Base-by-base conservation (phyloP, 2,329 filamentous ascomycete species). In the Fusarium virguliforme region DNA sequence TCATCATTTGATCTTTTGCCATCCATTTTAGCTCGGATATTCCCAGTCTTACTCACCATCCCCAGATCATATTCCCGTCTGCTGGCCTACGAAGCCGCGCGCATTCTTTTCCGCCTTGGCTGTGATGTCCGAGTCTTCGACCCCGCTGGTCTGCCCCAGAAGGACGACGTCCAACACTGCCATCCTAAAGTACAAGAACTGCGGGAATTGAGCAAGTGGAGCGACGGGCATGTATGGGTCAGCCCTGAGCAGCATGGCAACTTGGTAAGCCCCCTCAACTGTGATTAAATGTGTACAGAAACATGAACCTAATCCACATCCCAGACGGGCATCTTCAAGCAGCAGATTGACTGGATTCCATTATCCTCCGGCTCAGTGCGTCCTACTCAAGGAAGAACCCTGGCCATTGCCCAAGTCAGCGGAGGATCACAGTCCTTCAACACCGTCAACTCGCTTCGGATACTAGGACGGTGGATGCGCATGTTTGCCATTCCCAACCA, bases 331-430 rank as follows among this genome's bases (percentile, higher is more conserved):
- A 87, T 91, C 0, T 92, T 92, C 83, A 92, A 92, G 70, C 90
- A 90, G 70, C 89, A 92, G 70, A 91, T 92, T 53, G 90, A 92
- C 77, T 92, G 90, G 90, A 90, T 92, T 40, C 90, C 90, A 0
- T 81, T 92, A 0, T 85, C 82, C 2, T 86, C 86, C 0, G 89
- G 90, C 26, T 87, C 87, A 8, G 86, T 92, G 0, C 87, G 90
- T 0, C 90, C 89, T 0, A 92, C 90, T 0, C 90, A 92, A 79
- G 90, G 90, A 35, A 84, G 89, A 1, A 92, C 89, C 0, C 81
- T 92, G 1, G 86, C 86, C 1, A 83, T 92, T 24, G 87, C 88
- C 0, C 88, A 91, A 76, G 89, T 92, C 0, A 87, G 83, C 58
- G 90, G 90, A 15, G 90, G 90, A 0, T 90, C 87, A 0, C 90